Evolutionary conservation across 352 stramenopile species (phyloP), one percentile per base, ranked within the genome.

Genomic region (Thalassiosira livingstoniorum): DNA sequence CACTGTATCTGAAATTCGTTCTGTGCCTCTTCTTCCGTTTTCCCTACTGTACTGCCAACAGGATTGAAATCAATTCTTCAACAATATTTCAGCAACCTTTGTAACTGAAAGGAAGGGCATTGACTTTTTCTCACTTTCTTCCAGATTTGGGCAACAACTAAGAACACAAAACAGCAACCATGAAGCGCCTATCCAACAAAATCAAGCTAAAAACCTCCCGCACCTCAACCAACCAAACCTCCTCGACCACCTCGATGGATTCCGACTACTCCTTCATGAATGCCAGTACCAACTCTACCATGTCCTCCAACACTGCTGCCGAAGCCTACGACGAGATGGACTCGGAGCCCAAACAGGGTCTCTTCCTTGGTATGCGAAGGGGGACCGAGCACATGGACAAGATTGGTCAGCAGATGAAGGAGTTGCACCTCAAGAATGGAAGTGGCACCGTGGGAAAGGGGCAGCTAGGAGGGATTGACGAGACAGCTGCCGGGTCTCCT

Each of bases 281-380:
- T 37, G n/a, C 39, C 25, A 42, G 15, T 32, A 43, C 25, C 23
- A 42, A 64, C 34, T 68, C 60, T 21, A 54, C 60, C 32, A 34
- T 18, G 11, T 68, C 60, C 32, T 54, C 60, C 3, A 15, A 21
- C 37, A 54, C 60, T 21, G 4, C 60, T 23, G 43, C n/a, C 35
- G 32, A 15, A 5, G 4, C 32, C 43, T 35, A 68, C 10, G 64
- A 71, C 25, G 68, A 63, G 15, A 29, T 74, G 15, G 27, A 83
- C 7, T 32, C 42, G 43, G 73, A 80, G 54, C 76, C 76, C 34
- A 83, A 78, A 68, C 76, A 83, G 47, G 62, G 72, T 35, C 75
- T 83, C 23, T 77, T 47, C 58, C 47, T 83, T 60, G 76, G 76
- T 3, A 37, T 15, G 1, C 60, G 72, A 29, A 27, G 72, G n/a